phyloP scores from a whole-genome alignment of 495 filamentous ascomycete genomes.

The Penicillium ochrochloron region DNA sequence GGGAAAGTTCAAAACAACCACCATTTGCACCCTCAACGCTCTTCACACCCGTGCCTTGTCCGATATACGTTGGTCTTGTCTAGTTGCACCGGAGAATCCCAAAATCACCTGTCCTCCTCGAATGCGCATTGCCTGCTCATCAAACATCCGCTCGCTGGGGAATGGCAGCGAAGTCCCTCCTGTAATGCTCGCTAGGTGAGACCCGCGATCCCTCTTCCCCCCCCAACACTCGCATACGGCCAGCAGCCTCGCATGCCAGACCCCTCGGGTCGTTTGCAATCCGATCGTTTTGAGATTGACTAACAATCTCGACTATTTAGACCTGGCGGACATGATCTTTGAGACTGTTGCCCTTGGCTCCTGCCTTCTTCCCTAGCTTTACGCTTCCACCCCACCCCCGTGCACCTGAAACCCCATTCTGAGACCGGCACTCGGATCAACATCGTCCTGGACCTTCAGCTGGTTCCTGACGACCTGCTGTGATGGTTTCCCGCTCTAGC shows the following conservation, averaged over 20 bases:
- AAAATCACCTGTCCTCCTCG: constrained; percentile 7
- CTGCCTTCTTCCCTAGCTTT: constrained; percentile 40
- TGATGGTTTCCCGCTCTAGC: constrained; percentile 48
- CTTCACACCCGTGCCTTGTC: constrained; percentile 8
- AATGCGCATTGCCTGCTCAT: constrained; percentile 23
- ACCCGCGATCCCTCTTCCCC: constrained; percentile 20
- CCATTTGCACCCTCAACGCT: constrained; percentile 22
- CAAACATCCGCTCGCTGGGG: constrained; percentile 32
- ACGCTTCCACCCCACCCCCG: constrained; percentile 25
- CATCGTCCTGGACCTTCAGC: constrained; percentile 7
- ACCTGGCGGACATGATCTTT: constrained; percentile 44
- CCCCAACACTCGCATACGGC: constrained; percentile 22
- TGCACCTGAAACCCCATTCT: constrained; percentile 33
- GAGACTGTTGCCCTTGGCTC: constrained; percentile 41
- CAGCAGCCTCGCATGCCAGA: background rate
- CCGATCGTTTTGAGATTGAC: constrained; percentile 18
- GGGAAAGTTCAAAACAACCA: constrained; percentile 50
- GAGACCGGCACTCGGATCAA: constrained; percentile 27
- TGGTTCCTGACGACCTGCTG: constrained; percentile 15
- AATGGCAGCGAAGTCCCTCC: constrained; percentile 37
- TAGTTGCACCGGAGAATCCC: background rate
- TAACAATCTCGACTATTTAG: constrained; percentile 25
- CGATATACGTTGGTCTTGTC: constrained; percentile 1
- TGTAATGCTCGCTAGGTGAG: constrained; percentile 40
- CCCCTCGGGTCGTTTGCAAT: constrained; percentile 18